Base-by-base conservation (phyloP, 768 basidiomycete genomes). In the Neoboletus magnificus region DNA sequence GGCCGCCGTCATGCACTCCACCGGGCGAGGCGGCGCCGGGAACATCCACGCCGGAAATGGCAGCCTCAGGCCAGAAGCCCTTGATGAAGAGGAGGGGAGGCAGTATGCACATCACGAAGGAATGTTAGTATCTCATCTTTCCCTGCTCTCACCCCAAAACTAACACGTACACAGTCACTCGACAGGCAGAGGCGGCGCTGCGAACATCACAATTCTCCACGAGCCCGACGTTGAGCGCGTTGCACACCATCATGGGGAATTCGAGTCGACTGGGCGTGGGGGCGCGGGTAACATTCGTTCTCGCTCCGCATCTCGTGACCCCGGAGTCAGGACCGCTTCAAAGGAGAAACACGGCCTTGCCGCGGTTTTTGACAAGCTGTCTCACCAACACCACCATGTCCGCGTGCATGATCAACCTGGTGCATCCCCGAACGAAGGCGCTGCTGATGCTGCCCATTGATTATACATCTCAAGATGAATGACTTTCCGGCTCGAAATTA, bases 171-270 rank as follows among this genome's bases (percentile, higher is more conserved):
- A 11, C 51, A 85, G 83, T 15, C 85, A 87, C 65, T 87, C 85
- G 5, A 82, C 80, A 1, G 86, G 86, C 43, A 82, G 87, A 48
- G 87, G 87, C 35, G 87, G 87, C n/a, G 58, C 68, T 7, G 87
- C 83, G 3, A 89, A 89, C 58, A 62, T 87, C 22, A 80, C 79
- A 0, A n/a, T 47, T 27, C 22, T 55, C 0, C 72, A 68, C 27
- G 69, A 70, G 6, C 80, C 81, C 1, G 64, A 66, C 0, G 59
- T 77, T 39, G 80, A 82, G 36, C 66, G 48, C 20, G 50, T 64
- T 50, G 9, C 29, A 12, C 65, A 71, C 47, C 63, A 65, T 33
- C 37, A 48, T 6, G 58, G 57, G 5, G 73, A 70, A 0, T 73
- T 62, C 46, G 77, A 75, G 56, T 76, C 77, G 6, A 70, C 75